Evolutionary conservation across 805 yeast species (phyloP).

Genomic region (Pichia rugopelliculosa): DNA sequence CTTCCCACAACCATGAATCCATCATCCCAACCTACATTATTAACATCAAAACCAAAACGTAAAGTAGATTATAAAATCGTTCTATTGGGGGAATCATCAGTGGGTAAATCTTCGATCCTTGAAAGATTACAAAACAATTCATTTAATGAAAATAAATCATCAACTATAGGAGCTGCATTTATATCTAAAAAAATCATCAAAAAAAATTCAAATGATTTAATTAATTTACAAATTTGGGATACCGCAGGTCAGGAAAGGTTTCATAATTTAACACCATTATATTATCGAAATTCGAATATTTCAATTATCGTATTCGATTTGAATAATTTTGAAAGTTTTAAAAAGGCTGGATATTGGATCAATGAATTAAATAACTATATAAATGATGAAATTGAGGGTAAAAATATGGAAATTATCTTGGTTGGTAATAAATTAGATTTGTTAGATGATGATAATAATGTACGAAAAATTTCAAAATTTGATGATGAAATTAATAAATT

Average conservation of each 20-base stretch:
- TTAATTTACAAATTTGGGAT: constrained; percentile 76
- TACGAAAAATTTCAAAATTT: constrained; percentile 14
- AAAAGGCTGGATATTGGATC: constrained; percentile 84
- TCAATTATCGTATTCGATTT: constrained; percentile 88
- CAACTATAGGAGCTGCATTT: constrained; percentile 98
- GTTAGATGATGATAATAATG: constrained; percentile 18
- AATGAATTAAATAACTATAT: constrained; percentile 50
- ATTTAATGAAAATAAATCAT: constrained; percentile 74
- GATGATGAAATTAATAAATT: constrained; percentile 17
- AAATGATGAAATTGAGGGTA: constrained; percentile 1
- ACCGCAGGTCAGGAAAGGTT: constrained; percentile 95
- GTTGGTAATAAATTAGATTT: constrained; percentile 86
- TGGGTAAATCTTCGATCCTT: constrained; percentile 68
- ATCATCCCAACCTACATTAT: not conserved
- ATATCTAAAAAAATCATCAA: constrained; percentile 65
- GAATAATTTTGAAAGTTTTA: constrained; percentile 45
- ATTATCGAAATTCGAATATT: constrained; percentile 70
- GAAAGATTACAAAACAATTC: constrained; percentile 65
- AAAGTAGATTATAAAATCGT: constrained; percentile 30
- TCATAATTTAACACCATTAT: constrained; percentile 77
- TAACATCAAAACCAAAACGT: constrained; percentile 17
- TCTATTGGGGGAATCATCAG: constrained; percentile 46
- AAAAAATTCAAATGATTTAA: constrained; percentile 13
- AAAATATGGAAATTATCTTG: constrained; percentile 33
- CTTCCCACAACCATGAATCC: not conserved